Evolutionary conservation across 1,284 basidiomycete species (phyloP).

Genomic region (Trametes sp.): DNA sequence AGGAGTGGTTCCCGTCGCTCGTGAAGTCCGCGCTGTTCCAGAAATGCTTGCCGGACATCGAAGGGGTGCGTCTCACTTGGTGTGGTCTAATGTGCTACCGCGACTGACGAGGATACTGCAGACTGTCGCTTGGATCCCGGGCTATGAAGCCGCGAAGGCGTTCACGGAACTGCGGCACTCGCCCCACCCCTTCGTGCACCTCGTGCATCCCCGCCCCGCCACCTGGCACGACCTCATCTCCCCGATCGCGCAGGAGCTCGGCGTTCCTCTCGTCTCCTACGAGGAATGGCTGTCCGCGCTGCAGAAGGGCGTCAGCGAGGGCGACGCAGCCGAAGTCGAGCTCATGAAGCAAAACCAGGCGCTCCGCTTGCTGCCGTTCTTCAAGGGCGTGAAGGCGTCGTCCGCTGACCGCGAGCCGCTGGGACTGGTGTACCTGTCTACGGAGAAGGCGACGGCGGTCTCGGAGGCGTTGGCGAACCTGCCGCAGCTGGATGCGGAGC

Average conservation of each 20-base stretch:
- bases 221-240: constrained; percentile 30
- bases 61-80: constrained; percentile 25
- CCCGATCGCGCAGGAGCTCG: constrained; percentile 29
- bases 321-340: constrained; percentile 16
- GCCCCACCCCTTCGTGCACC: constrained; percentile 32
- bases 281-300: constrained; percentile 32
- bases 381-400: constrained; percentile 10
- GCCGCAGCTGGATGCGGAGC: constrained; percentile 7
- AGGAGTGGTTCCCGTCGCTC: constrained; percentile 54
- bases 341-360: constrained; percentile 31
- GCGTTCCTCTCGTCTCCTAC: constrained; percentile 35
- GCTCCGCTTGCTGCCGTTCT: constrained; percentile 34
- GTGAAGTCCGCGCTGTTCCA: constrained; percentile 44
- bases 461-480: constrained; percentile 10
- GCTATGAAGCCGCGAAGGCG: constrained; percentile 31
- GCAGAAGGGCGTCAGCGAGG: constrained; percentile 15
- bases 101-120: neutral
- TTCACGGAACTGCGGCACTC: constrained; percentile 34
- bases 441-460: constrained; percentile 15
- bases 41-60: constrained; percentile 37
- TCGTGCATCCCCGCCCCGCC: constrained; percentile 38
- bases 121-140: constrained; percentile 37
- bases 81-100: too few relatives aligned
- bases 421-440: constrained; percentile 17
- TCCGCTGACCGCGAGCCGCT: constrained; percentile 7